phyloP scores from a whole-genome alignment of 2,329 filamentous ascomycete genomes.

The Microdochium paspali region DNA sequence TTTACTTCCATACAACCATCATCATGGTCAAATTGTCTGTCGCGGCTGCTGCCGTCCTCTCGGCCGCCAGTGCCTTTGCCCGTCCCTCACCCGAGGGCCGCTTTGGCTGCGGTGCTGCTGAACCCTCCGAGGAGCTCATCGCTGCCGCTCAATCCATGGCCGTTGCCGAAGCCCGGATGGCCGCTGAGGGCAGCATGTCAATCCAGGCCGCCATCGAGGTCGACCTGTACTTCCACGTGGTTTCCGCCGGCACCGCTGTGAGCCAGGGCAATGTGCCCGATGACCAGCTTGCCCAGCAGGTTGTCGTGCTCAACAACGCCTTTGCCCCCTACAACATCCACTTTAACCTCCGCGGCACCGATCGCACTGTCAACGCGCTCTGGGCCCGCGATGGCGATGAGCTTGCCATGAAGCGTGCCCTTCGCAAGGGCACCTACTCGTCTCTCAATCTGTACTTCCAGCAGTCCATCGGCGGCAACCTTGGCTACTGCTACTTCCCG shows the following conservation, averaged over 20 bases:
- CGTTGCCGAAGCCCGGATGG: not conserved
- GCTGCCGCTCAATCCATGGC: not conserved
- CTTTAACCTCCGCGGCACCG: slow-evolving; percentile 3
- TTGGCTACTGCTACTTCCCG: slow-evolving; percentile 39
- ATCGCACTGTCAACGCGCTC: slow-evolving; percentile 1
- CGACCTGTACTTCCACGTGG: not conserved
- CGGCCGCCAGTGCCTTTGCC: not conserved
- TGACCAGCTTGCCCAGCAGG: not conserved
- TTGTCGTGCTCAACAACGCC: not conserved
- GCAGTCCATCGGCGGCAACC: slow-evolving; percentile 20
- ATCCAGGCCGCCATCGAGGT: not conserved
- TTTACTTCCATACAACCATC: not conserved
- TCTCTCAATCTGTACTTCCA: slow-evolving; percentile 39
- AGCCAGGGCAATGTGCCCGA: not conserved
- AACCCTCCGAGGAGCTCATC: not conserved
- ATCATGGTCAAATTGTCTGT: not conserved
- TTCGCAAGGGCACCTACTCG: slow-evolving; percentile 31
- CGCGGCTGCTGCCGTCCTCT: not conserved
- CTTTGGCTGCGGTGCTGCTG: not conserved
- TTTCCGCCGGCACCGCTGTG: not conserved
- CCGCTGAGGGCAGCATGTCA: not conserved
- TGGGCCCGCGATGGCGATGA: slow-evolving; percentile 2
- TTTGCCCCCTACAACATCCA: slow-evolving; percentile 2
- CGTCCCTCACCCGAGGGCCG: not conserved
- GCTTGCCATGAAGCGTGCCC: slow-evolving; percentile 4